phyloP scores from a whole-genome alignment of 1,284 basidiomycete species.

The Rugosomyces carneus region DNA sequence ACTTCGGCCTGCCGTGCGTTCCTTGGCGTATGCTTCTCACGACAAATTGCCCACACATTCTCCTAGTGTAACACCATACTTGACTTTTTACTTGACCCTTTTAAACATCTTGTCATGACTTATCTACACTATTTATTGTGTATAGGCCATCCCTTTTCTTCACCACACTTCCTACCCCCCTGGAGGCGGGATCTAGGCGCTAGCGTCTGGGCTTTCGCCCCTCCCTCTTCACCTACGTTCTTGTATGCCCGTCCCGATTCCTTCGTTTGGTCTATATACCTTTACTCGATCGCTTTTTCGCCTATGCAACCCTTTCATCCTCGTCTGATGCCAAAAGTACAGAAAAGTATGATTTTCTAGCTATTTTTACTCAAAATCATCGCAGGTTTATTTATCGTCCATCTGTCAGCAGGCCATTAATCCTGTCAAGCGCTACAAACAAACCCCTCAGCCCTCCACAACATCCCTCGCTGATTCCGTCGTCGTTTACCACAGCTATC shows the following conservation, averaged over 20 bases:
- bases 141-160: not conserved
- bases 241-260: not conserved
- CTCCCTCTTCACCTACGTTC: not conserved
- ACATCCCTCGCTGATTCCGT: not conserved
- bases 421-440: constrained; percentile 3
- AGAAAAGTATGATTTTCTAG: too few species aligned
- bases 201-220: not conserved
- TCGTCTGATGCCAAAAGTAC: not conserved
- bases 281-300: too few species aligned
- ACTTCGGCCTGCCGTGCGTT: not conserved
- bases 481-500: not conserved
- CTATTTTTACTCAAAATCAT: not conserved
- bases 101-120: not conserved
- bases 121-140: not conserved
- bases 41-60: too few species aligned
- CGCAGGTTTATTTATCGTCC: not conserved
- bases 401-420: not conserved
- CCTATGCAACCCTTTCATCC: too few species aligned
- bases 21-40: not conserved
- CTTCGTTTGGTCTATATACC: not conserved
- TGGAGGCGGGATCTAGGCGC: not conserved
- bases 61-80: not conserved
- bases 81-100: not conserved
- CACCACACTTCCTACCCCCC: not conserved
- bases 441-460: not conserved